phyloP scores from a whole-genome alignment of 1,284 basidiomycete species.

The Ceratobasidium sp. region DNA sequence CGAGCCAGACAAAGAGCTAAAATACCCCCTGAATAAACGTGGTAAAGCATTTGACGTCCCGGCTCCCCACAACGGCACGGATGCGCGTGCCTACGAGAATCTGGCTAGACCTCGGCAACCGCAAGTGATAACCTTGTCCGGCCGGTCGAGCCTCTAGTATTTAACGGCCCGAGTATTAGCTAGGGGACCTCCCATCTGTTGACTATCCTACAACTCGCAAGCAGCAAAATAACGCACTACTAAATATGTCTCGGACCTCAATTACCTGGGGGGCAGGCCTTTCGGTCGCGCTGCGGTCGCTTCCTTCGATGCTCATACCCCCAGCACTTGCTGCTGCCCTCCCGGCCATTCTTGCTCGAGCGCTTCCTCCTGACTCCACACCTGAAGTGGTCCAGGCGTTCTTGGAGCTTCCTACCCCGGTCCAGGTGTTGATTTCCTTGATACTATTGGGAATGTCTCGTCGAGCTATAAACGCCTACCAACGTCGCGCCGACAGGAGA shows the following conservation, averaged over 20 bases:
- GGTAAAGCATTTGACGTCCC: no score
- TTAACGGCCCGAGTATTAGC: no score
- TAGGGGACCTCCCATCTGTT: no score
- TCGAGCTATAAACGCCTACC: neutral
- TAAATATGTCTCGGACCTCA: neutral
- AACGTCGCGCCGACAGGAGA: conserved; percentile 6
- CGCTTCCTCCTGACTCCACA: neutral
- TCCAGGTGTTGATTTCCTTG: neutral
- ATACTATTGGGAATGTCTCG: neutral
- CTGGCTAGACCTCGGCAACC: no score
- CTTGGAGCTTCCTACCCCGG: conserved; percentile 7
- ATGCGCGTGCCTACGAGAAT: no score
- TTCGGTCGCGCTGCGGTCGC: neutral
- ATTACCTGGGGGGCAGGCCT: conserved; percentile 27
- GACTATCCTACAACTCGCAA: no score
- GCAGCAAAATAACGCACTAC: no score
- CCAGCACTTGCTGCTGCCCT: neutral
- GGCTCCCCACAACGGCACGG: no score
- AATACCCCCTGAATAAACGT: no score
- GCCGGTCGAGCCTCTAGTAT: no score
- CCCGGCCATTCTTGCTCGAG: neutral
- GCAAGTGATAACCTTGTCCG: no score
- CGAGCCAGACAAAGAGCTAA: no score
- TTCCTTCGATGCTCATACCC: conserved; percentile 5
- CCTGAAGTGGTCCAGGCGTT: conserved; percentile 3